phyloP scores from a whole-genome alignment of 179 eudicot species.

The Vitellaria paradoxa region DNA sequence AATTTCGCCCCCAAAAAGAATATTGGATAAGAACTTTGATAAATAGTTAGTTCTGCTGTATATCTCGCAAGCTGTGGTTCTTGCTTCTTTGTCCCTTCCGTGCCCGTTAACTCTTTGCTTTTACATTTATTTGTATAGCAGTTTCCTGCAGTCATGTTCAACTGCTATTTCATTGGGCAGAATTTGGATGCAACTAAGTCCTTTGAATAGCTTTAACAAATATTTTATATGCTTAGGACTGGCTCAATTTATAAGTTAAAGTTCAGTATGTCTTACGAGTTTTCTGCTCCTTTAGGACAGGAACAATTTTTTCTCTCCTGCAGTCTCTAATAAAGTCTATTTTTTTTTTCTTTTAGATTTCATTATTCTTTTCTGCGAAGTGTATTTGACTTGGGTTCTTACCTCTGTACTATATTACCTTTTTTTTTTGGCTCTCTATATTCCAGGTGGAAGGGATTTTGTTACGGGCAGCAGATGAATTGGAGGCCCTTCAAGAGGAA shows the following conservation, averaged over 20 bases:
- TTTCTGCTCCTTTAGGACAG: neutral
- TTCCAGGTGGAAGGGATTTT: slow-evolving; percentile 85
- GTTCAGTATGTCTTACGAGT: neutral
- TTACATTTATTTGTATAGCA: neutral
- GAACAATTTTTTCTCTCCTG: neutral
- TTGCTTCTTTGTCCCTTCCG: neutral
- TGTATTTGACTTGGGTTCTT: neutral
- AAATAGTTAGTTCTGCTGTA: neutral
- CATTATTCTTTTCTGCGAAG: neutral
- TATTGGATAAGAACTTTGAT: neutral
- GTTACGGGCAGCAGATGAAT: slow-evolving; percentile 72
- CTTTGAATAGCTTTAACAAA: neutral
- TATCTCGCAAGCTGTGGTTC: neutral
- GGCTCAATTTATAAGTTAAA: neutral
- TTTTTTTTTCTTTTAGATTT: neutral
- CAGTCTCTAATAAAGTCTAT: neutral
- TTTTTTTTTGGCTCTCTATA: neutral
- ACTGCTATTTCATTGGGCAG: neutral
- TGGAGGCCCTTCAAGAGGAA: slow-evolving; percentile 90
- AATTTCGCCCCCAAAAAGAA: neutral
- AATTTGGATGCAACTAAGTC: neutral
- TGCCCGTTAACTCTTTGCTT: neutral
- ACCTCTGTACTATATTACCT: neutral
- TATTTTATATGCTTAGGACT: neutral
- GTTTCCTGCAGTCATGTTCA: neutral